A percentile compares a stretch with the other conserved stretches of the same genome.
Evolutionary conservation across 2,329 filamentous ascomycete genomes (phyloP).

Genomic region (Aspergillus luchuensis): DNA sequence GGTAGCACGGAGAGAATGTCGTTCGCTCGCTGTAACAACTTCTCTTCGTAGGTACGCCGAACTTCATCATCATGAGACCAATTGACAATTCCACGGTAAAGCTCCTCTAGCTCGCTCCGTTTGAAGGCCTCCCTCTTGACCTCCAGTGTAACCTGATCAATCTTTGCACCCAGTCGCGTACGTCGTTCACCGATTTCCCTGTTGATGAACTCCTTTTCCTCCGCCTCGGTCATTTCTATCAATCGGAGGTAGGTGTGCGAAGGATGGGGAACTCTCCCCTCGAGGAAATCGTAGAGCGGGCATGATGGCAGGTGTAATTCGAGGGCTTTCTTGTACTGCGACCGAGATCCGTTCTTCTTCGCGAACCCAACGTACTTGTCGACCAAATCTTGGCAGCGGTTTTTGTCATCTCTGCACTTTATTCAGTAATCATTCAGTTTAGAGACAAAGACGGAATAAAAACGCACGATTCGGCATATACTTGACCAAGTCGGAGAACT

Average conservation of each 20-base stretch:
- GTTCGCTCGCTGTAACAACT: conserved; percentile 77
- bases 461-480: conserved; percentile 67
- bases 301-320: conserved; percentile 76
- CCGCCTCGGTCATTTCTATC: conserved; percentile 77
- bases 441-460: not conserved
- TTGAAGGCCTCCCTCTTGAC: conserved; percentile 83
- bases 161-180: conserved; percentile 79
- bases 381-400: conserved; percentile 64
- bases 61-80: conserved; percentile 88
- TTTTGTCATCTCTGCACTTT: conserved; percentile 55
- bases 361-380: conserved; percentile 79
- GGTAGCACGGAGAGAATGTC: conserved; percentile 73
- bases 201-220: conserved; percentile 88
- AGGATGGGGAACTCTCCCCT: conserved; percentile 80
- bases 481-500: conserved; percentile 70
- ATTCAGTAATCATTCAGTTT: conserved; percentile 16
- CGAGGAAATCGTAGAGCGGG: conserved; percentile 76
- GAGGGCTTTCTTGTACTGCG: conserved; percentile 75
- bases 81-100: conserved; percentile 83
- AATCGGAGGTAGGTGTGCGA: conserved; percentile 78
- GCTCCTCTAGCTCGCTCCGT: conserved; percentile 72
- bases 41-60: conserved; percentile 85
- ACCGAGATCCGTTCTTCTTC: conserved; percentile 68
- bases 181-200: conserved; percentile 84
- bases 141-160: conserved; percentile 80